A percentile compares a stretch with the other conserved stretches of the same genome.
These are phyloP conservation scores for Salix viminalis DNA, from an alignment of 345 rosid species.

Conservation along the genomic window DNA sequence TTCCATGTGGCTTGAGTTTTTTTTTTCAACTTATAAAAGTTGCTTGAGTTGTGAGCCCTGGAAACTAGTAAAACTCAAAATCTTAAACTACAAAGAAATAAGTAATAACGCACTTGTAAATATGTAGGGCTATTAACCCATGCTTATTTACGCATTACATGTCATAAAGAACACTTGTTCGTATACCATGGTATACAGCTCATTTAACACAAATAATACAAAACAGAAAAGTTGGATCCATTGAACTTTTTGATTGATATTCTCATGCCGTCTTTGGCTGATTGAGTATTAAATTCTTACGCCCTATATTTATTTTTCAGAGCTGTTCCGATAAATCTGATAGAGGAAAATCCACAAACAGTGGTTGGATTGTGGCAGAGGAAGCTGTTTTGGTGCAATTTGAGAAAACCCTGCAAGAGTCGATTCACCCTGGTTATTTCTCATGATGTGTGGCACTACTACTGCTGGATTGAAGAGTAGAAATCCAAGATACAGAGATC, in stretches of 20 bases:
- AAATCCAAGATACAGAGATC: not conserved
- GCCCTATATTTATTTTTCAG: conserved; percentile 28
- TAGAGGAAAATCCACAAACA: conserved; percentile 13
- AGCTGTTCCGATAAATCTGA: conserved; percentile 41
- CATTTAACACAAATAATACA: too few relatives aligned
- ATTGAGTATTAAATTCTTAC: not conserved
- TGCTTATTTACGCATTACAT: too few relatives aligned
- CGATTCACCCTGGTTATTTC: conserved; percentile 33
- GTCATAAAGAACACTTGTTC: too few relatives aligned
- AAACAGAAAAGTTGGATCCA: not conserved
- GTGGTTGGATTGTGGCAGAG: conserved; percentile 56
- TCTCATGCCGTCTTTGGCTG: not conserved
- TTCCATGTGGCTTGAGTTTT: too few relatives aligned
- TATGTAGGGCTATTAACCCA: too few relatives aligned
- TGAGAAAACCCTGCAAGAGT: conserved; percentile 42
- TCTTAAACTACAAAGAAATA: too few relatives aligned
- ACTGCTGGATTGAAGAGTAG: not conserved
- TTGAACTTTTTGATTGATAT: not conserved
- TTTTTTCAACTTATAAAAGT: too few relatives aligned
- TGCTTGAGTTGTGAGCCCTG: too few relatives aligned
- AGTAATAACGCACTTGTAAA: too few relatives aligned
- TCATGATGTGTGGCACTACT: conserved; percentile 22
- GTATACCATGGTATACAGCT: too few relatives aligned
- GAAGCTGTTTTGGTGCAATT: conserved; percentile 53
- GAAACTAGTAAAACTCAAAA: too few relatives aligned